Evolutionary conservation across 116 monocot species (phyloP).

Genomic region (Zostera marina): DNA sequence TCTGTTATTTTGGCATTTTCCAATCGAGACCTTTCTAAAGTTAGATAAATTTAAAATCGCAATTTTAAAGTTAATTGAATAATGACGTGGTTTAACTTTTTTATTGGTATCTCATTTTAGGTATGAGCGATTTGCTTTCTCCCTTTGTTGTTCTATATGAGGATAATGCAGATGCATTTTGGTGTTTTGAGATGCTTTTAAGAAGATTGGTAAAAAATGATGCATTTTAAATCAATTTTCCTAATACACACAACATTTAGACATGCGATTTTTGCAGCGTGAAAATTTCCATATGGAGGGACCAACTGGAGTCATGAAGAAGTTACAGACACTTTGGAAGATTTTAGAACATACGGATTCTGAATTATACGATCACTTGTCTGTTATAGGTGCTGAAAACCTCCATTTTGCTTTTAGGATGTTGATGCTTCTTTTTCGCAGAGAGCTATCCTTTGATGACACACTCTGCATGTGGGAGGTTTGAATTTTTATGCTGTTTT

Average conservation of each 20-base stretch:
- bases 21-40: neutral
- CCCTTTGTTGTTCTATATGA: conserved; percentile 94
- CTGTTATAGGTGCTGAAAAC: conserved; percentile 85
- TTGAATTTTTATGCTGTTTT: conserved; percentile 13
- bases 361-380: conserved; percentile 82
- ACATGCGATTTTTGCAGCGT: conserved; percentile 32
- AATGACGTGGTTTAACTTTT: neutral
- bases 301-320: conserved; percentile 90
- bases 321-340: conserved; percentile 86
- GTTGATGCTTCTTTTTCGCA: conserved; percentile 86
- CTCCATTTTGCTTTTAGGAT: conserved; percentile 98
- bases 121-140: conserved; percentile 99
- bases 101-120: conserved; percentile 15
- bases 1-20: neutral
- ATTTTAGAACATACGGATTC: conserved; percentile 75
- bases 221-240: neutral
- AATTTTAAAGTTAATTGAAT: neutral
- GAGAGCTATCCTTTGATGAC: conserved; percentile 81
- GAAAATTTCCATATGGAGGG: conserved; percentile 98
- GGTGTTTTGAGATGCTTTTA: conserved; percentile 99
- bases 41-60: neutral
- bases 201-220: conserved; percentile 59
- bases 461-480: conserved; percentile 96
- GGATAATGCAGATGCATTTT: conserved; percentile 99
- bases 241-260: neutral